These are phyloP conservation scores for Mycena vulgaris DNA, from an alignment of 768 basidiomycete species.

Conservation along the genomic window DNA sequence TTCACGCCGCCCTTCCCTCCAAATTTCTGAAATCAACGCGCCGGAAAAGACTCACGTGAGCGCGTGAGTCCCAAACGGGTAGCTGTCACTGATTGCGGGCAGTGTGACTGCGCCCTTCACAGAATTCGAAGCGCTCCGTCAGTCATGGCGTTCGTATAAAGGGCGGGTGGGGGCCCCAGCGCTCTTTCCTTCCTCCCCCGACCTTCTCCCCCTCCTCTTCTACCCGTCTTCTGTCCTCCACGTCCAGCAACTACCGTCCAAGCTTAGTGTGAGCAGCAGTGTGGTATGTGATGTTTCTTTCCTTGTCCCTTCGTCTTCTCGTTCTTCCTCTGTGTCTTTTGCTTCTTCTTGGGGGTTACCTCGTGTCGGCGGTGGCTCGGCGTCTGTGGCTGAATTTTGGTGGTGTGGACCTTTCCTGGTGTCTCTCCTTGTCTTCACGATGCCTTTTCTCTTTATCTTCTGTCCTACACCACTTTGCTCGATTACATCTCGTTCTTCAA, in stretches of 20 bases:
- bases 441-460: no score
- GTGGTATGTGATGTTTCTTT: background rate
- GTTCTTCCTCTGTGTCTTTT: background rate
- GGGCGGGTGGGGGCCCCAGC: background rate
- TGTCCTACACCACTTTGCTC: no score
- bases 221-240: background rate
- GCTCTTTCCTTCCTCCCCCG: conserved; percentile 1
- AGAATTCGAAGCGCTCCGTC: conserved; percentile 1
- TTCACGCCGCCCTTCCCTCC: background rate
- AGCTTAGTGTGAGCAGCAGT: background rate
- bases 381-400: no score
- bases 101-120: background rate
- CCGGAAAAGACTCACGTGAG: background rate
- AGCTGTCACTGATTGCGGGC: no score
- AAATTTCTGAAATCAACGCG: background rate
- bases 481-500: no score
- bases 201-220: background rate
- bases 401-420: no score
- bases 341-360: no score
- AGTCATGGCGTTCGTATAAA: background rate
- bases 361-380: no score
- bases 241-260: background rate
- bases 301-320: background rate
- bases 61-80: background rate
- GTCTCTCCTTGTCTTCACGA: no score